Evolutionary conservation across 2,329 filamentous ascomycete genomes (phyloP).

Genomic region (Beauveria scarabaeidicola): DNA sequence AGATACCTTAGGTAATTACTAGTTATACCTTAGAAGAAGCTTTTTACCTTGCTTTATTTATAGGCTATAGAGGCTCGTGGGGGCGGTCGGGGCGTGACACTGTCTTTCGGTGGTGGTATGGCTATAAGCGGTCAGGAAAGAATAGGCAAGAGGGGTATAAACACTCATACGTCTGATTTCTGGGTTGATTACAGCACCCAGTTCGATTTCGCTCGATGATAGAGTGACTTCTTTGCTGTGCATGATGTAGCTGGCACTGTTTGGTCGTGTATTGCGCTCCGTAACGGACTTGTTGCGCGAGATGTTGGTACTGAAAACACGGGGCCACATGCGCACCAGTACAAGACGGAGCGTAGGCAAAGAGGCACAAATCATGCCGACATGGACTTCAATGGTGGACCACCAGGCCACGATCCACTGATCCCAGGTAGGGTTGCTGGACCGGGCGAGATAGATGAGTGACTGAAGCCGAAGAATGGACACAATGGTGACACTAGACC

Average conservation of each 20-base stretch:
- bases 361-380: constrained; percentile 20
- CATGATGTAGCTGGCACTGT: constrained; percentile 2
- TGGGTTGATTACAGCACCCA: neutral
- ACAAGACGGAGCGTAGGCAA: constrained; percentile 19
- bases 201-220: neutral
- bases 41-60: too few relatives aligned
- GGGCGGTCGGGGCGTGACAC: neutral
- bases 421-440: constrained; percentile 20
- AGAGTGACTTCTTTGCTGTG: constrained; percentile 5
- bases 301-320: constrained; percentile 6
- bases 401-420: constrained; percentile 16
- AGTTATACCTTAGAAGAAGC: too few relatives aligned
- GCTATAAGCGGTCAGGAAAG: neutral
- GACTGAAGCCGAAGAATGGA: constrained; percentile 19
- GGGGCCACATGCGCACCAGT: constrained; percentile 12
- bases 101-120: neutral
- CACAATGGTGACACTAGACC: constrained; percentile 17
- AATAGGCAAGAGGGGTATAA: neutral
- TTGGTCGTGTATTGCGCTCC: constrained; percentile 1
- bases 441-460: constrained; percentile 16
- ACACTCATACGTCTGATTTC: neutral
- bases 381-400: constrained; percentile 20
- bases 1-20: too few relatives aligned
- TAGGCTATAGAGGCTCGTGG: too few relatives aligned
- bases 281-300: constrained; percentile 6